phyloP scores from a whole-genome alignment of 495 filamentous ascomycete species.

The Aspergillus indologenus region DNA sequence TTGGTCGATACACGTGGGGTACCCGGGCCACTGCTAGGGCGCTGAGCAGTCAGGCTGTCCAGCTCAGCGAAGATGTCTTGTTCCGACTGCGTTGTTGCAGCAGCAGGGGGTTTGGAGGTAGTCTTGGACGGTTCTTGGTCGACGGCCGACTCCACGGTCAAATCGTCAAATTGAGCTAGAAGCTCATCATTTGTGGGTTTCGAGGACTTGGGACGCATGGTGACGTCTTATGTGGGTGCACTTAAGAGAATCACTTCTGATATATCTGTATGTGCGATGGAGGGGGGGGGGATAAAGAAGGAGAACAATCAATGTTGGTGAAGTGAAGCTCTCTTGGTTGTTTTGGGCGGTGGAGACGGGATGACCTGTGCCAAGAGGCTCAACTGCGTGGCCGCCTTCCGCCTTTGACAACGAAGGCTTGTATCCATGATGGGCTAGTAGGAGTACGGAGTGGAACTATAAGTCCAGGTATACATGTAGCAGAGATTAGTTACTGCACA shows the following conservation, averaged over 20 bases:
- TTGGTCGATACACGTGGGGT: slow-evolving; percentile 73
- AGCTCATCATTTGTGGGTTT: slow-evolving; percentile 76
- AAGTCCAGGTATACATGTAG: too few relatives aligned
- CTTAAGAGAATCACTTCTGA: neutral
- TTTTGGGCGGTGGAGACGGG: slow-evolving; percentile 23
- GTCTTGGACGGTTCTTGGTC: slow-evolving; percentile 41
- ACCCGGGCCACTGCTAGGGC: slow-evolving; percentile 67
- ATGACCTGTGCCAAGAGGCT: slow-evolving; percentile 27
- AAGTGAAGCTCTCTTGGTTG: slow-evolving; percentile 7
- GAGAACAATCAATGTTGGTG: neutral
- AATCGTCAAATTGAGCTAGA: slow-evolving; percentile 74
- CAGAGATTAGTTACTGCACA: too few relatives aligned
- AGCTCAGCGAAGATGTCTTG: slow-evolving; percentile 83
- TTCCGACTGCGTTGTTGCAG: slow-evolving; percentile 49
- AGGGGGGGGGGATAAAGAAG: neutral
- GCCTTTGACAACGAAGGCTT: neutral
- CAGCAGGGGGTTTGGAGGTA: slow-evolving; percentile 36
- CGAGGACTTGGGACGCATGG: slow-evolving; percentile 46
- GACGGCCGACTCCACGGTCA: slow-evolving; percentile 51
- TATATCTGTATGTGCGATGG: slow-evolving; percentile 11
- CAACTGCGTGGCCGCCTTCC: slow-evolving; percentile 11
- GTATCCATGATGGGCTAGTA: neutral
- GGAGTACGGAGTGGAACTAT: too few relatives aligned
- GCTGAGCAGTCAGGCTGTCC: slow-evolving; percentile 68
- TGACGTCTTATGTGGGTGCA: slow-evolving; percentile 4